Base-by-base conservation (phyloP, 2,329 filamentous ascomycete genomes). In the Cercospora beticola region DNA sequence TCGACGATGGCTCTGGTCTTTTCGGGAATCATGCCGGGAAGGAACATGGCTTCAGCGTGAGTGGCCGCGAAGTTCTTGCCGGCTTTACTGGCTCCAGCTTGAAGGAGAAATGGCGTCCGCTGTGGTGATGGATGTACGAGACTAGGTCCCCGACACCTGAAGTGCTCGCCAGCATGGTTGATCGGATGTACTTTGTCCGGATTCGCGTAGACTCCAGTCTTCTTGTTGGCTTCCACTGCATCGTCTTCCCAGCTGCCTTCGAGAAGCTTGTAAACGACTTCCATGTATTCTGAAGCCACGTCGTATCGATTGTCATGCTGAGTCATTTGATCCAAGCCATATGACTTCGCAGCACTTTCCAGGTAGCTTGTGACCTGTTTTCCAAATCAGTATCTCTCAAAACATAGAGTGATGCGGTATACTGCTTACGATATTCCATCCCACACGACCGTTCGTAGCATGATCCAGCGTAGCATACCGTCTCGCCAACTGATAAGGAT, bases 131-230 rank as follows among this genome's bases (percentile, higher is more conserved):
- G 86, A 60, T 86, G 83, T 36, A 86, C 83, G 28, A 84, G 83
- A 65, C 83, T 82, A 1, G 80, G 78, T 16, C 81, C 79, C 66
- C 79, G 79, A 3, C 85, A 78, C 52, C 77, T 78, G 73, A 84
- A 85, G 64, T 83, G 82, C 59, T 76, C 77, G 21, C 75, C 75
- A 18, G 61, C 67, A 56, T 77, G 74, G 58, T 76, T 69, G 68
- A 76, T 91, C 67, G 85, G 79, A 9, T 89, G 83, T 2, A 92
- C 86, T 2, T 86, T 83, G 9, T 81, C 79, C 4, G 85, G 84
- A 21, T 85, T 81, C 0, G 84, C 85, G 76, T 90, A 91, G 59
- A 90, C 78, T 0, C 87, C 87, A 8, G 81, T 84, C 68, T 86
- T 79, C 18, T 85, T 84, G 74, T 90, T 85, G 0, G 86, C 83